These are phyloP conservation scores for Exophiala viscosa DNA, from an alignment of 2,329 filamentous ascomycete species.

Conservation along the genomic window DNA sequence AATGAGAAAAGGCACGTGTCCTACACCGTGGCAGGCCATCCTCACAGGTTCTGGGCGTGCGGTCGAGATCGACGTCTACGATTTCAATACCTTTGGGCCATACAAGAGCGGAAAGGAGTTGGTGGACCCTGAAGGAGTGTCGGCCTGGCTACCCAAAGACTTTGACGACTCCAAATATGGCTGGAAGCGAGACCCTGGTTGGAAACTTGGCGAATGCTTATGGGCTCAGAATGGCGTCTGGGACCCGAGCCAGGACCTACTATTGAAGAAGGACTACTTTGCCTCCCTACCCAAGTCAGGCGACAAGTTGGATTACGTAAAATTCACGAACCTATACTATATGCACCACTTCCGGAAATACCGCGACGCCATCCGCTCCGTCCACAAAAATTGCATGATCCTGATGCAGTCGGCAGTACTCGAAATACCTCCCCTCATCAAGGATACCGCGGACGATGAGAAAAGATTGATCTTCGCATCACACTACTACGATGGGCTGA, in stretches of 20 bases:
- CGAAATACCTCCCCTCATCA: slow-evolving; percentile 84
- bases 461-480: slow-evolving; percentile 86
- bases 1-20: slow-evolving; percentile 85
- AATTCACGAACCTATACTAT: slow-evolving; percentile 88
- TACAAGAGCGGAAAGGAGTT: slow-evolving; percentile 80
- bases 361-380: slow-evolving; percentile 65
- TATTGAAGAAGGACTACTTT: slow-evolving; percentile 86
- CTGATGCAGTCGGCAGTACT: slow-evolving; percentile 88
- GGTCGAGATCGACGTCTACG: slow-evolving; percentile 86
- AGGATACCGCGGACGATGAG: slow-evolving; percentile 84
- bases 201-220: slow-evolving; percentile 90
- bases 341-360: slow-evolving; percentile 80
- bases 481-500: slow-evolving; percentile 96
- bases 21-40: slow-evolving; percentile 91
- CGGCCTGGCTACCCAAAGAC: slow-evolving; percentile 75
- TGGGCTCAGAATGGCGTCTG: slow-evolving; percentile 98
- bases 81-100: slow-evolving; percentile 87
- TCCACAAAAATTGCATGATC: slow-evolving; percentile 79
- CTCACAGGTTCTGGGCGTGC: slow-evolving; percentile 86
- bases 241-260: slow-evolving; percentile 72
- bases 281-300: slow-evolving; percentile 71
- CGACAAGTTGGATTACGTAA: slow-evolving; percentile 70
- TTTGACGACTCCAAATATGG: slow-evolving; percentile 86
- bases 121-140: slow-evolving; percentile 81
- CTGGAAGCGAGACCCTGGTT: slow-evolving; percentile 80